phyloP scores from a whole-genome alignment of 2,329 filamentous ascomycete genomes.

The Keithomyces neogunnii region DNA sequence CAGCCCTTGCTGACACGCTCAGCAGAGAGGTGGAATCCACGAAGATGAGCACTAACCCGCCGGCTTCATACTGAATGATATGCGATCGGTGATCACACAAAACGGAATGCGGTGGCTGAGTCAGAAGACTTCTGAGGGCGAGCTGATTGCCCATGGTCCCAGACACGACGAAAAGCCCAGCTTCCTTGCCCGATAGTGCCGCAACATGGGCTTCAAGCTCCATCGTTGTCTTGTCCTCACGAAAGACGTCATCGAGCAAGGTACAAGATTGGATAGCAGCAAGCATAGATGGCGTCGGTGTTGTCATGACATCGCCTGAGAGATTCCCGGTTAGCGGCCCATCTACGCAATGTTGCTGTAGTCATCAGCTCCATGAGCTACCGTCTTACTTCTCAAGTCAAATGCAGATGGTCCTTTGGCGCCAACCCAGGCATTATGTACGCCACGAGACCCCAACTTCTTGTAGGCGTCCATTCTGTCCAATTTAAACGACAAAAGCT shows the following conservation, averaged over 20 bases:
- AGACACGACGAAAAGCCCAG: constrained; percentile 71
- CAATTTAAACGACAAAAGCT: background rate
- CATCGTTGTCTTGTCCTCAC: constrained; percentile 71
- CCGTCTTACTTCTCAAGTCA: constrained; percentile 13
- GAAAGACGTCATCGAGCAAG: constrained; percentile 76
- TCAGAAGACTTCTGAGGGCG: constrained; percentile 67
- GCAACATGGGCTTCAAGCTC: constrained; percentile 69
- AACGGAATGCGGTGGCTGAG: constrained; percentile 70
- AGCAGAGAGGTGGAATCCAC: background rate
- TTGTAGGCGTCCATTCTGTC: background rate
- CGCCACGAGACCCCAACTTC: background rate
- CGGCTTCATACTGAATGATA: constrained; percentile 60
- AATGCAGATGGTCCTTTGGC: constrained; percentile 10
- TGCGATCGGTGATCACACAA: constrained; percentile 74
- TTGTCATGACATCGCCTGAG: constrained; percentile 52
- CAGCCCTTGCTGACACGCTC: background rate
- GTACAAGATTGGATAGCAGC: constrained; percentile 65
- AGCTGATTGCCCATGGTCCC: constrained; percentile 96
- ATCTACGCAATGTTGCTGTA: background rate
- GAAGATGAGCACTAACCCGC: constrained; percentile 36
- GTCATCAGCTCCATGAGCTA: background rate
- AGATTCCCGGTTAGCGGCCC: background rate
- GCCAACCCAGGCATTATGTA: constrained; percentile 12
- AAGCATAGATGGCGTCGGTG: constrained; percentile 74
- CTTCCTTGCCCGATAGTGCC: constrained; percentile 64